Base-by-base conservation (phyloP, 1,139 yeast genomes). In the Candida neerlandica region DNA sequence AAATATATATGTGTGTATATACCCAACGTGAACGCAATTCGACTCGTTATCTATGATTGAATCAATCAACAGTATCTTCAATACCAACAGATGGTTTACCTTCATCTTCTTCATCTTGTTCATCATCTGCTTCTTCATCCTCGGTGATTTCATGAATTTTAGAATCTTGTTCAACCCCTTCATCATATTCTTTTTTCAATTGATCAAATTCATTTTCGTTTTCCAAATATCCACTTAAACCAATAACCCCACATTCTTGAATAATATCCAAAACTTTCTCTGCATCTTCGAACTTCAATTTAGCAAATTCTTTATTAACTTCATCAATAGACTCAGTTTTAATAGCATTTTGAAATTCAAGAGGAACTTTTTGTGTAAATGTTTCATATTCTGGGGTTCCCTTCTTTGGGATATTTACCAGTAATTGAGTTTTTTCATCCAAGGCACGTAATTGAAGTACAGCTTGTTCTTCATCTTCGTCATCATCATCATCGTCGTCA, bases 391-490 rank as follows among this genome's bases (percentile, higher is more conserved):
- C 88, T 47, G 76, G 75, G 2, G 85, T 76, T 6, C 69, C 67
- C 51, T 75, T 71, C 55, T 75, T 71, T 3, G 99, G 99, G 16
- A 91, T 73, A 49, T 77, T 80, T 15, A 94, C 92, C 46, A 82
- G 75, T 45, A 94, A 76, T 65, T 88, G 85, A 1, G 94, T 81
- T 52, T 84, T 80, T 33, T 95, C 96, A 67, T 94, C 98, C 47
- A 92, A 80, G 0, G 97, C 84, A 60, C 89, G 88, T 60, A 94
- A 75, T 68, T 94, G 98, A 57, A 94, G 91, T 56, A 84, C 82
- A 47, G 88, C 95, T 56, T 85, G 94, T 23, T 82, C 89, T 45
- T 80, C 89, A 16, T 81, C 89, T 43, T 78, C 89, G 3, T 50
- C 58, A 6, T 54, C 62, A 5, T 54, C 62, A 29, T 63, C 71